phyloP scores from a whole-genome alignment of 257 asterid species.

The Nemophila menziesii region DNA sequence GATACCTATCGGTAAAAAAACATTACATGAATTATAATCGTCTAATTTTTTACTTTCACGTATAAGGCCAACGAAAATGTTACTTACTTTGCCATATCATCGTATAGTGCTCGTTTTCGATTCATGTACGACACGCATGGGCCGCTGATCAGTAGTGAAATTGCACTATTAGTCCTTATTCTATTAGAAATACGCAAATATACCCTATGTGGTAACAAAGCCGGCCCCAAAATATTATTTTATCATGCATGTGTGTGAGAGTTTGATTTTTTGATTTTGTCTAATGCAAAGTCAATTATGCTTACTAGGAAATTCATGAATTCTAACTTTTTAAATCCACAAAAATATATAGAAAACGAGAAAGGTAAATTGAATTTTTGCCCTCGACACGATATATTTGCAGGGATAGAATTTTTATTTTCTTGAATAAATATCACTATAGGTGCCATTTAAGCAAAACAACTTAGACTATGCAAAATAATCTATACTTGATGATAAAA shows the following conservation, averaged over 20 bases:
- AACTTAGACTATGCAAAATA: too few relatives aligned
- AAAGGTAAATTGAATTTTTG: too few relatives aligned
- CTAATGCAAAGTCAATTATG: background rate
- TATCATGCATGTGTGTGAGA: background rate
- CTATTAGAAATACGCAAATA: too few relatives aligned
- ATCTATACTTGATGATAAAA: too few relatives aligned
- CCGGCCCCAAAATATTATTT: too few relatives aligned
- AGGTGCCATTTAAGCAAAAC: too few relatives aligned
- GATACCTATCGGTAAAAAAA: constrained; percentile 17
- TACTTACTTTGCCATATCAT: constrained; percentile 28
- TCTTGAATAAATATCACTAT: too few relatives aligned
- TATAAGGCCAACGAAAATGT: background rate
- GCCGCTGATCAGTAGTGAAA: constrained; percentile 27
- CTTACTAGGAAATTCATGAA: background rate
- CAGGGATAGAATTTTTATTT: too few relatives aligned
- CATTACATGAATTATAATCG: background rate
- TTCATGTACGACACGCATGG: constrained; percentile 30
- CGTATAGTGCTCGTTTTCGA: constrained; percentile 33
- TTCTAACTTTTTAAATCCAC: background rate
- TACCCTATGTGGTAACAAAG: too few relatives aligned
- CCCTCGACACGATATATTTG: too few relatives aligned
- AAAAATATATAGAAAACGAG: too few relatives aligned
- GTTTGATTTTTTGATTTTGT: background rate
- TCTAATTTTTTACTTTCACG: background rate
- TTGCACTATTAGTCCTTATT: too few relatives aligned